Percentiles rank a stretch among this genome's conserved stretches.
Evolutionary conservation across 129 eudicot genomes (phyloP).

Genomic region (Flaveria brownii): DNA sequence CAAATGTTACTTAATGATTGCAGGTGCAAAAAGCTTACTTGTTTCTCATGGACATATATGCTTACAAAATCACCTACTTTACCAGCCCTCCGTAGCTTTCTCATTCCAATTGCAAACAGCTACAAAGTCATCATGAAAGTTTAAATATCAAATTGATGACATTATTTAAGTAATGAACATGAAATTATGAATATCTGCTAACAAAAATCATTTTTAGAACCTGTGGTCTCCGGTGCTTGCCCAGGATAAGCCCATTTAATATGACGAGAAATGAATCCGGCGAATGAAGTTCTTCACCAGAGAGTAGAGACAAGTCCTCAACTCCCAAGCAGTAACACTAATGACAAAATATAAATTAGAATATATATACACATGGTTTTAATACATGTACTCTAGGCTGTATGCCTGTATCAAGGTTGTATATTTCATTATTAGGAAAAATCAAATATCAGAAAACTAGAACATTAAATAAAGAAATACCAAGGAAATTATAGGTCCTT

Average conservation of each 20-base stretch:
- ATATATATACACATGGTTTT: background rate
- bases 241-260: slow-evolving; percentile 85
- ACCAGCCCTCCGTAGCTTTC: slow-evolving; percentile 87
- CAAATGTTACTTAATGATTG: background rate
- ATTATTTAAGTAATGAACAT: slow-evolving; percentile 1
- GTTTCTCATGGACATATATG: slow-evolving; percentile 86
- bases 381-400: background rate
- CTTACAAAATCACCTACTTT: slow-evolving; percentile 92
- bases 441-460: background rate
- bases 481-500: slow-evolving; percentile 80
- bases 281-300: slow-evolving; percentile 91
- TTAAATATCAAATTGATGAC: slow-evolving; percentile 10
- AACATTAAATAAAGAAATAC: slow-evolving; percentile 36
- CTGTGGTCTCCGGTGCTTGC: slow-evolving; percentile 88
- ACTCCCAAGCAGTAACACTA: slow-evolving; percentile 88
- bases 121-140: slow-evolving; percentile 25
- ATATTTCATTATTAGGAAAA: background rate
- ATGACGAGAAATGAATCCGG: slow-evolving; percentile 70
- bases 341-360: slow-evolving; percentile 6
- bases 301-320: slow-evolving; percentile 73
- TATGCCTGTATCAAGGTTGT: background rate
- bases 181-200: background rate
- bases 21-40: slow-evolving; percentile 49
- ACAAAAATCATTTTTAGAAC: slow-evolving; percentile 35
- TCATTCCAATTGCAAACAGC: slow-evolving; percentile 74